Conservation (phyloP, 176 grass and related monocot species). For the Bonia amplexicaulis region DNA sequence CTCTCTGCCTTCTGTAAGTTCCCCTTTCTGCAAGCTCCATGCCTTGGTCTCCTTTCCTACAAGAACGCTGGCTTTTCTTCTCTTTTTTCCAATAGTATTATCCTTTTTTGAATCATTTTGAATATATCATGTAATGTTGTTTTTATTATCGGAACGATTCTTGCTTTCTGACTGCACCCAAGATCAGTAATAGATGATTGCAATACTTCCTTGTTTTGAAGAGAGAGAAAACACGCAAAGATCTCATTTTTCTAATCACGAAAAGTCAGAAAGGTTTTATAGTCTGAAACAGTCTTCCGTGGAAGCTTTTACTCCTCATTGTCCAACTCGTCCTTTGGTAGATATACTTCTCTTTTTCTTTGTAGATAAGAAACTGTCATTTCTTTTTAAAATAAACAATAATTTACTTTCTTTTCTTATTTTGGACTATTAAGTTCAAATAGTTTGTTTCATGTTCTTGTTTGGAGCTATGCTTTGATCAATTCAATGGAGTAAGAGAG, state of each 20-base stretch:
- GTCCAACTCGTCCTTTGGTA: not conserved
- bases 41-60: not conserved
- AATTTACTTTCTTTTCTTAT: not conserved
- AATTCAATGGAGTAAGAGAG: not conserved
- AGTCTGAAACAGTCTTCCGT: not conserved
- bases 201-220: not conserved
- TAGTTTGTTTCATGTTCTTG: not conserved
- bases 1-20: not conserved
- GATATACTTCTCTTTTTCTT: not conserved
- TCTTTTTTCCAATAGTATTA: not conserved
- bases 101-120: not conserved
- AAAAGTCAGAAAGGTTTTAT: not conserved
- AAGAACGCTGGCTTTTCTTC: not conserved
- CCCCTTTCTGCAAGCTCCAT: constrained; percentile 8
- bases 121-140: not conserved
- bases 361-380: not conserved
- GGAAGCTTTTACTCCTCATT: not conserved
- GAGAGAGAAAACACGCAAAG: not conserved
- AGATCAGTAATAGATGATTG: not conserved
- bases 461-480: not conserved
- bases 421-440: not conserved
- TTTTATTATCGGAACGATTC: not conserved
- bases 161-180: not conserved
- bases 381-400: not conserved
- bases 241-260: not conserved